Base-by-base conservation (phyloP, 495 filamentous ascomycete genomes). In the Talaromyces wortmannii region DNA sequence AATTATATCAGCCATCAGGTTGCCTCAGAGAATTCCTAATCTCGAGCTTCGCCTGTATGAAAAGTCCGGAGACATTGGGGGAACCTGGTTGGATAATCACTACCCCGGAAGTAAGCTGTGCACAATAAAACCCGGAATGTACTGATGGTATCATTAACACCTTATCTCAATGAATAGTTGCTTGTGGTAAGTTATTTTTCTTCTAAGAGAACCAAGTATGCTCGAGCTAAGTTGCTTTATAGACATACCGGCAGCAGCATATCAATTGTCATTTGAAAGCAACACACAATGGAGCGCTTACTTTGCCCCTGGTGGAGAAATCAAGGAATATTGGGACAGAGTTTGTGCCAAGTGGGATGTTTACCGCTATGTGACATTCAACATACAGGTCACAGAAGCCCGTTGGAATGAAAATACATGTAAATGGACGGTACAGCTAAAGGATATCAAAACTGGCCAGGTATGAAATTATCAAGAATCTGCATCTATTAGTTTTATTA, bases 11-110 rank as follows among this genome's bases (percentile, higher is more conserved):
- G 23, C 23, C 23, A 23, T 23, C 4, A 23, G 23, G 23, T 23
- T 23, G 23, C 23, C 23, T 23, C 23, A 23, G 23, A 23, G 23
- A 23, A 23, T 23, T 23, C 23, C 23, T 23, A 23, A 23, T 23
- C 23, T 23, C 4, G 23, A 23, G 23, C 23, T 23, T 23, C 23
- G 23, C 23, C 23, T 85, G 50, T 90, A 86, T 63, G 86, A 89
- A 63, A 88, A 88, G 76, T 89, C 88, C 59, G 62, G 62, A 5
- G 81, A 80, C n/a, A 71, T 85, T 50, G 79, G 81, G 4, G 83
- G 83, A 5, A 83, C 81, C 1, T 87, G 83, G 83, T 80, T 77
- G 50, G 82, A 83, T 61, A 85, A 86, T 53, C 69, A 70, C 48
- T 85, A 86, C 65, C 79, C 82, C 1, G 83, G 82, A 42, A 75